Evolutionary conservation across 1,139 yeast species (phyloP).

Genomic region (Blastobotrys proliferans): DNA sequence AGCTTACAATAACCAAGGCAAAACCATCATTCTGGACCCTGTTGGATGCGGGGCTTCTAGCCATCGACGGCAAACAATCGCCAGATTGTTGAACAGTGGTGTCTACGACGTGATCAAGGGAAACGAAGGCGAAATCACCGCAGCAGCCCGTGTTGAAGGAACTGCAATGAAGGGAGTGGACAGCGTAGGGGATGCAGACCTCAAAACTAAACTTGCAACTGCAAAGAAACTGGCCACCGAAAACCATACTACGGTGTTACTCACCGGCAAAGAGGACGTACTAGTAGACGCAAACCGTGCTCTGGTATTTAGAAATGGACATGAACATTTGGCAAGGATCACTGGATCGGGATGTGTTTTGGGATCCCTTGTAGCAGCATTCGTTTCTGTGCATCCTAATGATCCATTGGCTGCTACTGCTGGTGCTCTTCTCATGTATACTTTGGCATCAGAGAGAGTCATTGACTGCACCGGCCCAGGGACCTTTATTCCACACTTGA

Average conservation of each 20-base stretch:
- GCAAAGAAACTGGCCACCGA: slow-evolving; percentile 53
- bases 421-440: slow-evolving; percentile 59
- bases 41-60: slow-evolving; percentile 86
- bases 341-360: slow-evolving; percentile 89
- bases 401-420: slow-evolving; percentile 43
- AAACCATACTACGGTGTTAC: slow-evolving; percentile 61
- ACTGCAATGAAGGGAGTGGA: slow-evolving; percentile 56
- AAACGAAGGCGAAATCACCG: slow-evolving; percentile 74
- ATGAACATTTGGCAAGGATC: slow-evolving; percentile 61
- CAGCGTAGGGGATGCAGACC: slow-evolving; percentile 35
- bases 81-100: slow-evolving; percentile 51
- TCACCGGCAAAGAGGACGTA: slow-evolving; percentile 57
- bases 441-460: slow-evolving; percentile 52
- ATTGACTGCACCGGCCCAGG: slow-evolving; percentile 44
- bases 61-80: slow-evolving; percentile 50
- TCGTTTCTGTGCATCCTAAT: slow-evolving; percentile 35
- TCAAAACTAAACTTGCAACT: slow-evolving; percentile 26
- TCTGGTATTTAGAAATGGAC: slow-evolving; percentile 53
- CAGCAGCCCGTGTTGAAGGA: slow-evolving; percentile 34
- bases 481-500: slow-evolving; percentile 44
- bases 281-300: slow-evolving; percentile 40
- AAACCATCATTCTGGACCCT: slow-evolving; percentile 79
- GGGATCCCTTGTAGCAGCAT: slow-evolving; percentile 68
- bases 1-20: slow-evolving; percentile 53
- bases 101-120: slow-evolving; percentile 76